Evolutionary conservation across 163 green algal species (phyloP).

Genomic region (Scenedesmus sp.): DNA sequence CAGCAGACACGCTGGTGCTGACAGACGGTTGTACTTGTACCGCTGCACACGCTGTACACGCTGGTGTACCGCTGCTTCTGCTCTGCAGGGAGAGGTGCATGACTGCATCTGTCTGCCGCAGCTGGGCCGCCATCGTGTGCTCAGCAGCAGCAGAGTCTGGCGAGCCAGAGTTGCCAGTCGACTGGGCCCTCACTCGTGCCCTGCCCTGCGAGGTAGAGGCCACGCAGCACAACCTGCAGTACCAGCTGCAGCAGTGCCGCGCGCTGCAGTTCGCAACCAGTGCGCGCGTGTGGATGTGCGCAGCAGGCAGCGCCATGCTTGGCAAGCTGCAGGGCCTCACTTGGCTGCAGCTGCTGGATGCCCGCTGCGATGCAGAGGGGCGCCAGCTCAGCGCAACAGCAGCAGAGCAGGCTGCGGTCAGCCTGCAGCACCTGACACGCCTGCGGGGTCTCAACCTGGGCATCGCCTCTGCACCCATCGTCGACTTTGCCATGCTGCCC

Average conservation of each 20-base stretch:
- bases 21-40: neutral
- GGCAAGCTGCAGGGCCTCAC: conserved; percentile 9
- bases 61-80: neutral
- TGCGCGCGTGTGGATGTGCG: neutral
- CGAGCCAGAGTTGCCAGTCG: neutral
- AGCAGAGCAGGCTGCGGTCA: neutral
- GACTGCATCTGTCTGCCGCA: conserved; percentile 12
- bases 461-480: conserved; percentile 5
- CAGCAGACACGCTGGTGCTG: too few relatives aligned
- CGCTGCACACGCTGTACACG: too few relatives aligned
- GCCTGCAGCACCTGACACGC: conserved; percentile 11
- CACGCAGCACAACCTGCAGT: conserved; percentile 32
- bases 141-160: conserved; percentile 15
- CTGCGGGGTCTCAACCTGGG: conserved; percentile 32
- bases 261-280: conserved; percentile 11
- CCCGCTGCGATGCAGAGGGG: neutral
- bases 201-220: conserved; percentile 15
- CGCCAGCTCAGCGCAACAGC: neutral
- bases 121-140: conserved; percentile 28
- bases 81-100: neutral
- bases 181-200: neutral
- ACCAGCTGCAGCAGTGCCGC: conserved; percentile 35
- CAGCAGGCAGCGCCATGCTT: neutral
- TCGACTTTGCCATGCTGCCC: conserved; percentile 19
- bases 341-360: conserved; percentile 22